phyloP scores from a whole-genome alignment of 345 rosid genomes.

The Populus tremula region DNA sequence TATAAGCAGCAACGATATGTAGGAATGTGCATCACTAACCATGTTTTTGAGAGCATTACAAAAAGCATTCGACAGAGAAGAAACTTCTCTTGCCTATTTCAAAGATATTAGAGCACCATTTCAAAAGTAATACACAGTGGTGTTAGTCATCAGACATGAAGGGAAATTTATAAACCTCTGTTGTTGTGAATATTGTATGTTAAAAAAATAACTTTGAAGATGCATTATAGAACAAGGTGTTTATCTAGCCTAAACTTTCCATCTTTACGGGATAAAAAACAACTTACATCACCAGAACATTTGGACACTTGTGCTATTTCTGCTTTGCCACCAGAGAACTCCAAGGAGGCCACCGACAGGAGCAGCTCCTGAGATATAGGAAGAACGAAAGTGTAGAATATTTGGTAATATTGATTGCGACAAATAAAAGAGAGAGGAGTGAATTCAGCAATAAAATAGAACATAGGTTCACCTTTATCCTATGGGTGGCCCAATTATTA shows the following conservation, averaged over 20 bases:
- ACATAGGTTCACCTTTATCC: conserved; percentile 57
- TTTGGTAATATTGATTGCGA: no score
- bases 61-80: not conserved
- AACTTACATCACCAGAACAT: conserved; percentile 83
- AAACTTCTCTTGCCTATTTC: not conserved
- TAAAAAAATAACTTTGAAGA: not conserved
- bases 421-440: not conserved
- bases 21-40: not conserved
- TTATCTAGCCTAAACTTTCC: not conserved
- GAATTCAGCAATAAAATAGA: not conserved
- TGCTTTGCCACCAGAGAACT: conserved; percentile 68
- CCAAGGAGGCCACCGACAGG: conserved; percentile 55
- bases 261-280: no score
- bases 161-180: not conserved
- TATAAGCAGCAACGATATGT: not conserved
- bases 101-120: not conserved
- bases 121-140: not conserved
- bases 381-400: not conserved
- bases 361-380: conserved; percentile 59
- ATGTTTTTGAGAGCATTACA: not conserved
- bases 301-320: conserved; percentile 65
- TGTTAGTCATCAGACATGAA: not conserved
- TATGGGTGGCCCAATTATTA: conserved; percentile 74
- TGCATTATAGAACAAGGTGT: not conserved
- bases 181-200: not conserved